Conservation (phyloP, 2,329 filamentous ascomycete species). For the Claviceps monticola region DNA sequence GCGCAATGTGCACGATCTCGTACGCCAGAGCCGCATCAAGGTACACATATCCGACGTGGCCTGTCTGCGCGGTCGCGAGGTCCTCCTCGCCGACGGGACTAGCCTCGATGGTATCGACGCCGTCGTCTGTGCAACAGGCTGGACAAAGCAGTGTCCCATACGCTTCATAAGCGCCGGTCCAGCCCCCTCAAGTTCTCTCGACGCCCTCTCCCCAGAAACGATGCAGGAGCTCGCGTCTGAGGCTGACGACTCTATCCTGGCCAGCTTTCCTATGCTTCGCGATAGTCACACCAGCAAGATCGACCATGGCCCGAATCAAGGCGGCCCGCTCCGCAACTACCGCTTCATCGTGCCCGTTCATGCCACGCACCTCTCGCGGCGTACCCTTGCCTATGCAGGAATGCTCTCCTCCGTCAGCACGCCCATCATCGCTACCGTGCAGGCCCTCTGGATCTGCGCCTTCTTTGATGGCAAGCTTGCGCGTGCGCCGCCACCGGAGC, state of each 20-base stretch:
- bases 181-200: not conserved
- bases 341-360: constrained; percentile 2
- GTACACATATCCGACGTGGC: constrained; percentile 34
- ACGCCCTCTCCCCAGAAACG: not conserved
- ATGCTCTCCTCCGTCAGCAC: not conserved
- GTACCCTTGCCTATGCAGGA: not conserved
- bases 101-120: constrained; percentile 27
- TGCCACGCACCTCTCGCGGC: not conserved
- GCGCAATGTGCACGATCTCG: constrained; percentile 41
- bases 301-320: not conserved
- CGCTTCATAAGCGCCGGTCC: constrained; percentile 20
- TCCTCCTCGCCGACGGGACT: constrained; percentile 28
- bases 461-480: constrained; percentile 1
- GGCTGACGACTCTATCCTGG: constrained; percentile 1
- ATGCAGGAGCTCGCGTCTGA: not conserved
- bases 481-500: not conserved
- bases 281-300: not conserved
- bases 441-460: constrained; percentile 1
- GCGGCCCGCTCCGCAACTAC: not conserved
- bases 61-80: constrained; percentile 21
- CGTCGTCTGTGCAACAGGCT: constrained; percentile 38
- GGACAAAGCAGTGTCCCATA: constrained; percentile 31
- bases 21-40: constrained; percentile 31
- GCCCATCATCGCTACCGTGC: not conserved
- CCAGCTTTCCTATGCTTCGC: not conserved